These are phyloP conservation scores for Solanum neorickii DNA, from an alignment of 257 asterid species.

Conservation along the genomic window DNA sequence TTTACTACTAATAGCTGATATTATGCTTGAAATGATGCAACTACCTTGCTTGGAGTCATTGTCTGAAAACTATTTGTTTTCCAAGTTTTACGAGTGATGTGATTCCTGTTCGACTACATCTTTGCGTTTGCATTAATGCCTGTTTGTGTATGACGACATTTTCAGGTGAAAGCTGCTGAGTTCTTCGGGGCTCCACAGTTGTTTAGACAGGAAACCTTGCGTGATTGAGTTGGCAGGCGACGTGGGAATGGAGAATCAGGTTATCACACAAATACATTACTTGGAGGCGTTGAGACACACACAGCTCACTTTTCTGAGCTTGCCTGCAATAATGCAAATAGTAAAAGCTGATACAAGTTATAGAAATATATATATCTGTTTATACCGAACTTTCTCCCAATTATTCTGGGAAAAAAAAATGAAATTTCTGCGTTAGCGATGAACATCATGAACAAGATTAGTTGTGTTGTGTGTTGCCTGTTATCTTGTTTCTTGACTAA, in stretches of 20 bases:
- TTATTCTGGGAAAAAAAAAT: neutral
- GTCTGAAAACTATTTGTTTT: neutral
- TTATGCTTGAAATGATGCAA: neutral
- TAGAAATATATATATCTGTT: neutral
- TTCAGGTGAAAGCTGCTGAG: constrained; percentile 14
- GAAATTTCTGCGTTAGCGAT: neutral
- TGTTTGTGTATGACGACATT: neutral
- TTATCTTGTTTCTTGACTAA: neutral
- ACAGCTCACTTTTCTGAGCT: neutral
- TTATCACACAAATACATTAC: neutral
- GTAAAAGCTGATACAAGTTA: neutral
- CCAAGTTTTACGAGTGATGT: neutral
- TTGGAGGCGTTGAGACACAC: neutral
- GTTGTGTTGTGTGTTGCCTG: neutral
- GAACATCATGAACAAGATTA: neutral
- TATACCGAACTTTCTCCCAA: neutral
- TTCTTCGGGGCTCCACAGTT: neutral
- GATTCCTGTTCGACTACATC: neutral
- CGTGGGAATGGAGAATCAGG: neutral
- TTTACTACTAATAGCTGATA: neutral
- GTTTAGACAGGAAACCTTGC: neutral
- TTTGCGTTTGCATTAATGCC: neutral
- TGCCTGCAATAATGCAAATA: neutral
- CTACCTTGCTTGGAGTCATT: neutral
- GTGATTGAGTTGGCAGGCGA: neutral